Base-by-base conservation (phyloP, 352 stramenopile genomes). In the Poterioochromonas sp. region DNA sequence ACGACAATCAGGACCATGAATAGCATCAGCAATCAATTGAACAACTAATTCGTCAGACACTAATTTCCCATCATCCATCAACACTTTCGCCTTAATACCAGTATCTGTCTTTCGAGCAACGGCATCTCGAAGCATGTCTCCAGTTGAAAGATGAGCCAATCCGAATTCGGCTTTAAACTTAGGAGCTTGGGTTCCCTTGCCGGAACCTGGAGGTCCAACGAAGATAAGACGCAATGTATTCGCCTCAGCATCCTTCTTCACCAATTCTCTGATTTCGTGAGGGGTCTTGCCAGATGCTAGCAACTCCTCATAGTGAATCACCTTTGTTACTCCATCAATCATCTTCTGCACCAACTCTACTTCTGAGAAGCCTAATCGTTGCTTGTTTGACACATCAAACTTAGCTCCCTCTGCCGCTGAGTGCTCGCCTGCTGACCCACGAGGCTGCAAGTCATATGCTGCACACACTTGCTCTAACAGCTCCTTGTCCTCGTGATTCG, bases 11-110 rank as follows among this genome's bases (percentile, higher is more conserved):
- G 90, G 88, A 79, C 90, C 90, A 81, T 97, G 89, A 85, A 99
- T 97, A 64, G 95, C 93, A 82, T 99, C 95, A 80, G 95, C 93
- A 82, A 99, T 98, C 85, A 99, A 98, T 58, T 94, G 95, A 53
- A 99, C 95, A 37, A 99, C 94, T 82, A 99, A 97, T 80, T 99
- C 96, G 83, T 99, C 96, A 41, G 88, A 91, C 41, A 97, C 92
- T 63, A 80, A 53, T 47, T 80, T 65, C 63, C 86, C 93, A 37
- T 92, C 89, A 80, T 99, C 96, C 96, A 99, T 99, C 70, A 97
- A 89, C 29, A 88, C 90, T 83, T 97, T 96, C 64, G 95, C 95
- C 87, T 98, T 94, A 82, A 96, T 93, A 64, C 96, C 96, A 82
- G 99, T 94, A 34, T 98, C 92, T 3, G 94, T 98, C 82, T 95